Evolutionary conservation across 2,329 filamentous ascomycete species (phyloP).

Genomic region (Elsinoe fawcettii): DNA sequence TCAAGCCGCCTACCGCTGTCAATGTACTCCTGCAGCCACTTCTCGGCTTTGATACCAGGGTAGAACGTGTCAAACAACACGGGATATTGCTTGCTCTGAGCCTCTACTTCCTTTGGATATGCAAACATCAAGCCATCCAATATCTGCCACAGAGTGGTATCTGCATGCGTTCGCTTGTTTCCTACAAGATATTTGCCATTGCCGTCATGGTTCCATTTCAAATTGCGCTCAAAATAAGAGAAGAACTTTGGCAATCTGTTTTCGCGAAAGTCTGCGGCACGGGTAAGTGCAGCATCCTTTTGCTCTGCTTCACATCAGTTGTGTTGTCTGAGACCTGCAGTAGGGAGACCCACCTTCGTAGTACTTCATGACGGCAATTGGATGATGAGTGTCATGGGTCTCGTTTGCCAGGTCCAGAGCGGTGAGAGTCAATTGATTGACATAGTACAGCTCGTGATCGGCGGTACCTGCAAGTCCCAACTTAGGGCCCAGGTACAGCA

Average conservation of each 20-base stretch:
- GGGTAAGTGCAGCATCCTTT: conserved; percentile 55
- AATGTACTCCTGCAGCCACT: conserved; percentile 61
- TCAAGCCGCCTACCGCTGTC: conserved; percentile 54
- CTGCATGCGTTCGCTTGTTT: conserved; percentile 59
- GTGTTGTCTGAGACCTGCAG: neutral
- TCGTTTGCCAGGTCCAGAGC: conserved; percentile 66
- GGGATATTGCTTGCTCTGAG: conserved; percentile 50
- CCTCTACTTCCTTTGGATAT: conserved; percentile 59
- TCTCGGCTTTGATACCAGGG: conserved; percentile 53
- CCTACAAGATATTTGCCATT: conserved; percentile 60
- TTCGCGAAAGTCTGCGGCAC: conserved; percentile 50
- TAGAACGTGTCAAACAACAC: conserved; percentile 56
- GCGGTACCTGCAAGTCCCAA: conserved; percentile 49
- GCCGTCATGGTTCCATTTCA: conserved; percentile 51
- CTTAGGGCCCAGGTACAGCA: conserved; percentile 58
- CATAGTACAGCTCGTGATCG: conserved; percentile 45
- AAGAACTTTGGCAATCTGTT: conserved; percentile 65
- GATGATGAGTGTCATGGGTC: conserved; percentile 69
- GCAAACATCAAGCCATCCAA: conserved; percentile 50
- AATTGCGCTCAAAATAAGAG: conserved; percentile 59
- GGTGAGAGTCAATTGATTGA: conserved; percentile 60
- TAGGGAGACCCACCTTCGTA: conserved; percentile 47
- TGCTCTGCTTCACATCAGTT: conserved; percentile 45
- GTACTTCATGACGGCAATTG: conserved; percentile 50
- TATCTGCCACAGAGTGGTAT: conserved; percentile 66